A percentile compares a stretch with the other conserved stretches of the same genome.
Conservation (phyloP, 2,329 filamentous ascomycete genomes). For the Gyromitra esculenta region DNA sequence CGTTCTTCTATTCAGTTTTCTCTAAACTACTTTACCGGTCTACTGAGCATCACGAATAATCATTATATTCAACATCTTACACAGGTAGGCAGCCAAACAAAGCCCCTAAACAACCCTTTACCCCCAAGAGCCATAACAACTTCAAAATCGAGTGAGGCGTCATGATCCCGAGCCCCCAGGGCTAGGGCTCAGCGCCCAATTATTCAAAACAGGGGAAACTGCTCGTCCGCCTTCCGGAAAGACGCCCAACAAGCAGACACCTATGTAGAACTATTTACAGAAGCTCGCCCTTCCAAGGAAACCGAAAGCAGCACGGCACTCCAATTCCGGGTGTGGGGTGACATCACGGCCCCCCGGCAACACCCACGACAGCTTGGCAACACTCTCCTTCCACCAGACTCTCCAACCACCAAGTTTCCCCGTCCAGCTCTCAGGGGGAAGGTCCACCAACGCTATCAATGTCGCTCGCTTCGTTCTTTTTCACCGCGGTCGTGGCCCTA, state of each 20-base stretch:
- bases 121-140: too few species aligned
- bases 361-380: neutral
- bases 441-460: constrained; percentile 4
- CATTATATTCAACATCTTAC: too few species aligned
- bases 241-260: too few species aligned
- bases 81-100: too few species aligned
- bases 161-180: neutral
- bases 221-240: neutral
- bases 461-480: constrained; percentile 22
- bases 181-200: constrained; percentile 15
- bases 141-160: neutral
- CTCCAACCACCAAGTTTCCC: neutral
- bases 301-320: neutral
- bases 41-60: too few species aligned
- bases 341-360: constrained; percentile 4
- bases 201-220: neutral
- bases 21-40: too few species aligned
- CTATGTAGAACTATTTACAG: neutral
- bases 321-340: constrained; percentile 3
- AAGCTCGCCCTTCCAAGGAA: neutral
- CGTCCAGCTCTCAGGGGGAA: neutral
- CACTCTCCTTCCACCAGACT: neutral
- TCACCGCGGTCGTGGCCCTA: constrained; percentile 14
- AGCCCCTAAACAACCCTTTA: too few species aligned
- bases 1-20: too few species aligned